Evolutionary conservation across 345 rosid species (phyloP), one percentile per base, ranked within the genome.

Genomic region (Eucalyptus sp.): DNA sequence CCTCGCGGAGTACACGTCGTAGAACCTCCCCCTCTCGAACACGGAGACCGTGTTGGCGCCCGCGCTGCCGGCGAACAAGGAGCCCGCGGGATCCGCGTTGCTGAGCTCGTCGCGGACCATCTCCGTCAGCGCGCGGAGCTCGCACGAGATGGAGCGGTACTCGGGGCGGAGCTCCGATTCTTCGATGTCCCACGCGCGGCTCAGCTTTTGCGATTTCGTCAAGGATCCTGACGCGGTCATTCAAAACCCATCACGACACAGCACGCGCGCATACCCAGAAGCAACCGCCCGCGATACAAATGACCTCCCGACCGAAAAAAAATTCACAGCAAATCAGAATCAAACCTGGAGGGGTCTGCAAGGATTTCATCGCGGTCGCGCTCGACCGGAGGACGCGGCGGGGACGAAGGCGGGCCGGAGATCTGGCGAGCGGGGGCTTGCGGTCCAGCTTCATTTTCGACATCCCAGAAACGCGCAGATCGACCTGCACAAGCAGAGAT

Each of bases 21-120:
- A 98, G 56, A 95, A 95, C 90, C 95, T 95, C 43, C 99, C 99
- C 87, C 99, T 95, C 93, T 95, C 95, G 86, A 98, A 95, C 20
- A 94, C 49, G 13, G 95, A 90, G 90, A 87, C 91, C 4, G 95
- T 91, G 24, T 91, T 89, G 5, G 91, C 54, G 31, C 71, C 88
- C 50, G 86, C 13, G 43, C 91, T 86, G 24, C 83, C 24, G 84
- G 90, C 88, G 27, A 44, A 4, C 41, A 87, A 90, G 9, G 44
- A 43, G 13, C 87, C 88, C 10, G 56, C 90, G 49, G 89, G 46
- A 66, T 89, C 91, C 24, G 85, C 93, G 4, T 90, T 91, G 10
- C 92, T 91, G 49, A 93, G 27, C 71, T 93, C 97, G 88, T 83
- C 95, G 24, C 91, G 94, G 25, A 96, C 41, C 41, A 37, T 37